Conservation (phyloP, 116 monocot genomes). For the Papilionanthe hybrid region DNA sequence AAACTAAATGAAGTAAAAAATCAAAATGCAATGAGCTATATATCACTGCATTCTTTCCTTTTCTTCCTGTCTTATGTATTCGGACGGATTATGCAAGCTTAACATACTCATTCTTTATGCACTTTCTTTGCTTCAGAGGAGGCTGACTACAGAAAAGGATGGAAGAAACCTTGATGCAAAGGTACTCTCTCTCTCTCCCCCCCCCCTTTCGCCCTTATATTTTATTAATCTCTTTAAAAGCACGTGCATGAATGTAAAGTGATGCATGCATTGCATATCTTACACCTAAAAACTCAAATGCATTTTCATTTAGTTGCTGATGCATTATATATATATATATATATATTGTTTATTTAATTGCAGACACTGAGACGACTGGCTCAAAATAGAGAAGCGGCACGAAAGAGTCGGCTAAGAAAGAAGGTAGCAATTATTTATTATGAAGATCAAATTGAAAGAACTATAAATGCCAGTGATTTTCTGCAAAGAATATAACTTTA, state of each 20-base stretch:
- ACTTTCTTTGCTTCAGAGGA: constrained; percentile 38
- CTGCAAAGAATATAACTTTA: background rate
- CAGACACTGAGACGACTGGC: constrained; percentile 85
- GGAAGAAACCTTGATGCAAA: constrained; percentile 63
- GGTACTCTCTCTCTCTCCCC: constrained; percentile 17
- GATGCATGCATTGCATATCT: too few species aligned
- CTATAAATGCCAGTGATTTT: background rate
- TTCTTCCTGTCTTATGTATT: too few species aligned
- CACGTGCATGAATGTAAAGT: too few species aligned
- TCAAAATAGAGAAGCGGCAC: constrained; percentile 92
- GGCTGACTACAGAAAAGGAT: constrained; percentile 29
- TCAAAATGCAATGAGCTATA: too few species aligned
- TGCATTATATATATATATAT: too few species aligned
- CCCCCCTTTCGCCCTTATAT: too few species aligned
- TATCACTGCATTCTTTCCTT: too few species aligned
- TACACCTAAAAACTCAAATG: too few species aligned
- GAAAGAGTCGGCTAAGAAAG: constrained; percentile 81
- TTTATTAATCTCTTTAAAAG: too few species aligned
- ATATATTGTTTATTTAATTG: background rate
- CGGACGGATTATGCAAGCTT: too few species aligned
- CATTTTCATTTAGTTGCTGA: too few species aligned
- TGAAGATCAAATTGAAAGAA: background rate
- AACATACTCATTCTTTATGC: constrained; percentile 1
- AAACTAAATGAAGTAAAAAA: too few species aligned
- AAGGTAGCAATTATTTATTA: constrained; percentile 50